Evolutionary conservation across 345 rosid genomes (phyloP).

Genomic region (Mallotus nudiflorus): DNA sequence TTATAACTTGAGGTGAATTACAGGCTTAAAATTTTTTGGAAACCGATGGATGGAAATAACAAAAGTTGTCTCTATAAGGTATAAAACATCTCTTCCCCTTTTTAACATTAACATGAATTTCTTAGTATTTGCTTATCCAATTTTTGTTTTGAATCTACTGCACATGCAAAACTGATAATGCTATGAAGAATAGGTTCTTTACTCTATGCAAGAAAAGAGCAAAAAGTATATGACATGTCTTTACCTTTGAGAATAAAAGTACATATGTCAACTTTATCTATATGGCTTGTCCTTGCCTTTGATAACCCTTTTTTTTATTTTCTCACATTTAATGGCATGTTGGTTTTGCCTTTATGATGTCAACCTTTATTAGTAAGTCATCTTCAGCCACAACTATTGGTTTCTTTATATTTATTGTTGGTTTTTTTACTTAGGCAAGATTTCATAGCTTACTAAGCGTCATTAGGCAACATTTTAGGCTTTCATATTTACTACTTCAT

Average conservation of each 20-base stretch:
- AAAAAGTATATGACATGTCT: slow-evolving; percentile 90
- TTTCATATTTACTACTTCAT: background rate
- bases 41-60: slow-evolving; percentile 99
- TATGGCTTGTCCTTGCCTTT: too few species aligned
- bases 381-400: slow-evolving; percentile 75
- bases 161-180: slow-evolving; percentile 87
- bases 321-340: slow-evolving; percentile 45
- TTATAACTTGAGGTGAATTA: slow-evolving; percentile 26
- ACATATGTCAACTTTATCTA: slow-evolving; percentile 53
- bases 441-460: slow-evolving; percentile 21
- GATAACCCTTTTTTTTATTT: slow-evolving; percentile 15
- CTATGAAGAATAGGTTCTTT: slow-evolving; percentile 95
- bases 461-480: background rate
- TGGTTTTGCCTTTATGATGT: slow-evolving; percentile 81
- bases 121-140: background rate
- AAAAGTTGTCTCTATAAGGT: slow-evolving; percentile 99
- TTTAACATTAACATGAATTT: background rate
- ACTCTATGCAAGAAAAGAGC: slow-evolving; percentile 97
- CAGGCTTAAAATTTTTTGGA: slow-evolving; percentile 95
- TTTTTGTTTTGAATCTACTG: slow-evolving; percentile 2
- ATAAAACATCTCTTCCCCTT: slow-evolving; percentile 16
- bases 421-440: slow-evolving; percentile 77
- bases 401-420: slow-evolving; percentile 70
- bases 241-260: slow-evolving; percentile 64
- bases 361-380: slow-evolving; percentile 80